Conservation (phyloP, 1,284 basidiomycete genomes). For the Microbotryum intermedium region DNA sequence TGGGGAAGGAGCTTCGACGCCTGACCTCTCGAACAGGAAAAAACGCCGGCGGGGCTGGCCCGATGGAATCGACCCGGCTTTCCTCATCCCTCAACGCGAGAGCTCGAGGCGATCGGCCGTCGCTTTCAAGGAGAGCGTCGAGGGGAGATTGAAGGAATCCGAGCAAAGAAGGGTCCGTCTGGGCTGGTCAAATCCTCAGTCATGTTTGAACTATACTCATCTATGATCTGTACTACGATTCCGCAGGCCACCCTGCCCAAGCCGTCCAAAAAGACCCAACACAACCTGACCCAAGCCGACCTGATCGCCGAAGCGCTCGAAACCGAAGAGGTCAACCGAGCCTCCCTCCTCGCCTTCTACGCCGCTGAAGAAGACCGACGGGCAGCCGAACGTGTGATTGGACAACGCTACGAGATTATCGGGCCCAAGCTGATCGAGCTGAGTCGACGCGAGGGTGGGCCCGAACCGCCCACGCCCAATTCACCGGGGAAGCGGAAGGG, state of each 20-base stretch:
- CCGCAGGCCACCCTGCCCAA: slow-evolving; percentile 53
- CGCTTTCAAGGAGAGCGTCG: slow-evolving; percentile 32
- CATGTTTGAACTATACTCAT: slow-evolving; percentile 3
- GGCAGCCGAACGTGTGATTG: slow-evolving; percentile 53
- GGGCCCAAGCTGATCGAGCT: slow-evolving; percentile 67
- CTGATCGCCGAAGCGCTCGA: slow-evolving; percentile 71
- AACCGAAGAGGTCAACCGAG: slow-evolving; percentile 71
- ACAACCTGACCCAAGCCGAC: slow-evolving; percentile 61
- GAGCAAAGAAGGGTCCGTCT: slow-evolving; percentile 52
- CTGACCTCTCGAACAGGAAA: not conserved
- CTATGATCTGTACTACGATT: too few species aligned
- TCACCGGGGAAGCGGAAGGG: slow-evolving; percentile 15
- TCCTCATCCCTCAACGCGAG: slow-evolving; percentile 14
- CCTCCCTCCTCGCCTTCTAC: slow-evolving; percentile 68
- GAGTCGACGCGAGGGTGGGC: slow-evolving; percentile 50
- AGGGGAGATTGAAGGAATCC: slow-evolving; percentile 46
- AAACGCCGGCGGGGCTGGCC: slow-evolving; percentile 7
- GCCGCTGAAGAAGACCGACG: slow-evolving; percentile 70
- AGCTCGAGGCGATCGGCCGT: slow-evolving; percentile 24
- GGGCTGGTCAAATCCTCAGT: not conserved
- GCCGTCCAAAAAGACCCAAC: slow-evolving; percentile 49
- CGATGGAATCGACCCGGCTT: slow-evolving; percentile 5
- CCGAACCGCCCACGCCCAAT: not conserved
- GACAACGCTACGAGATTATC: slow-evolving; percentile 49
- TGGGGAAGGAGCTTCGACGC: not conserved